Evolutionary conservation across 2,329 filamentous ascomycete species (phyloP), one percentile per base, ranked within the genome.

Genomic region (Colletotrichum cordylinicola): DNA sequence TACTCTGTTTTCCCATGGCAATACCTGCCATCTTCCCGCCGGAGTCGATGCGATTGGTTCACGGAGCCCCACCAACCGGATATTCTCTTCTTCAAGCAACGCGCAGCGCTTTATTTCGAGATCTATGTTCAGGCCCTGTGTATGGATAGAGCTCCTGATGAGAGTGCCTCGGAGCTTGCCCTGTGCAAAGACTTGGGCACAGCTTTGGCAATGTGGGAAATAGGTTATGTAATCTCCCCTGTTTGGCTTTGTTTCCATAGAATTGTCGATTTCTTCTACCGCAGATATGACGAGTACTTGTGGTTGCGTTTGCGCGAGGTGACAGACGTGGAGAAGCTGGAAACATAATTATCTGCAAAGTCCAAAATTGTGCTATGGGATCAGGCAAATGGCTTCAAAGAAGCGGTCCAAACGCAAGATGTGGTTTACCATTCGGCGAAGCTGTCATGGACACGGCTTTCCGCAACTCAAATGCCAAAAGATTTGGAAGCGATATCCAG

Each of bases 181-280:
- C 5, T 43, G 18, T 43, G 39, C 1, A n/a, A 2, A 1, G 18
- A 43, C 18, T 43, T 43, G 16, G 9, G n/a, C 2, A 43, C 39
- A 43, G 3, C 39, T n/a, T 43, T 43, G 39, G 0, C 0, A 18
- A 48, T 3, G 39, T n/a, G 39, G 39, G 39, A 48, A 48, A 2
- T 1, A n/a, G 5, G n/a, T 5, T 18, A n/a, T 12, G 39, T 5
- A 1, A 9, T 48, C 3, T n/a, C 6, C n/a, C 18, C 39, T 7
- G 39, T 48, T 48, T 48, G 39, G 39, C 18, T 12, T 3, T n/a
- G 18, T 4, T 48, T 48, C 39, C 6, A 48, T 7, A 48, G n/a
- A 2, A 48, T 48, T 18, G 18, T 10, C 39, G n/a, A 48, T 18
- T 48, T 48, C 18, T 48, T 48, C 9, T 48, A 48, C 9, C 39